Evolutionary conservation across 495 filamentous ascomycete species (phyloP).

Genomic region (Xylaria grammica): DNA sequence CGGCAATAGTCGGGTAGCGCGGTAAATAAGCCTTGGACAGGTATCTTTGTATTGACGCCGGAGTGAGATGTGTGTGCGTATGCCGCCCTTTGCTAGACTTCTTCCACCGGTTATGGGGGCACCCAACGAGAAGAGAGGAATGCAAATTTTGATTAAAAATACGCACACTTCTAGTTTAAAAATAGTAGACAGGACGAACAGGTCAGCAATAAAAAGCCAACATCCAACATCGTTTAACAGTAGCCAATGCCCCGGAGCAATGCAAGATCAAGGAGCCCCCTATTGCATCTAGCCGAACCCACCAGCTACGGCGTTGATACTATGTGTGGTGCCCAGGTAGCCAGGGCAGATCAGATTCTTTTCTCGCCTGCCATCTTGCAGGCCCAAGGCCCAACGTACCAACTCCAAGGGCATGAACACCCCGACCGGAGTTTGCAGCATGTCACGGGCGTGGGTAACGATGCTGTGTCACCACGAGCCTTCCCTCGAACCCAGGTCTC

Average conservation of each 20-base stretch:
- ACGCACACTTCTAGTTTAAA: no score
- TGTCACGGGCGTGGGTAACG: conserved; percentile 8
- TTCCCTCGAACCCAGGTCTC: neutral
- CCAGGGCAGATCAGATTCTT: neutral
- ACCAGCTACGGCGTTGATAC: neutral
- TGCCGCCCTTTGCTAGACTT: no score
- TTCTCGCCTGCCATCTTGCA: conserved; percentile 8
- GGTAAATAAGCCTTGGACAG: conserved; percentile 1
- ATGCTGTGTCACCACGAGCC: conserved; percentile 13
- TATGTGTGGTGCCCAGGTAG: neutral
- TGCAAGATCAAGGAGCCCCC: neutral
- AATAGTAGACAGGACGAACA: no score
- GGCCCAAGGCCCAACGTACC: neutral
- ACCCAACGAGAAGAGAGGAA: no score
- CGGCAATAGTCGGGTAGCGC: neutral
- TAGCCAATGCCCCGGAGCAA: neutral
- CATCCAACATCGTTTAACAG: neutral
- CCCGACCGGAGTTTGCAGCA: neutral
- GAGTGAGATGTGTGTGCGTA: no score
- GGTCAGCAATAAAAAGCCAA: neutral
- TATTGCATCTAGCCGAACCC: neutral
- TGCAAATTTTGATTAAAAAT: no score
- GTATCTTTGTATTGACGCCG: no score
- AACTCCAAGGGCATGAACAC: conserved; percentile 1
- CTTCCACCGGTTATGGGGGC: no score